Evolutionary conservation across 2,329 filamentous ascomycete genomes (phyloP), one percentile per base, ranked within the genome.

Genomic region (Acephala macrosclerotiorum): DNA sequence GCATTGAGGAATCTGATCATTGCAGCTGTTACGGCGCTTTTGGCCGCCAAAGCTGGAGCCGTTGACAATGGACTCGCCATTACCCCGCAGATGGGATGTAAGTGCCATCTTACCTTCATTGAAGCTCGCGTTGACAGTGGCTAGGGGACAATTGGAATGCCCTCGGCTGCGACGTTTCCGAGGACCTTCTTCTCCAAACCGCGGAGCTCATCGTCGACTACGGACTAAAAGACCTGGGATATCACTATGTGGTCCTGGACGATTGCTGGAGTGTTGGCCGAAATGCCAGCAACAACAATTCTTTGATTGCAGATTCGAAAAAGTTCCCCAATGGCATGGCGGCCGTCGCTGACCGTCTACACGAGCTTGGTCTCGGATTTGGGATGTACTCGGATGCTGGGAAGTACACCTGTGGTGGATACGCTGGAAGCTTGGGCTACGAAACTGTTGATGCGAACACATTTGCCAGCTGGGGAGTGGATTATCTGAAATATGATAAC

Each of bases 401-500:
- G 3, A 76, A 77, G 47, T 79, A 76, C 51, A 78, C 77, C 4
- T 80, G 79, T 66, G 78, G 73, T 2, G 73, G 74, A 29, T 81
- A 79, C 64, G 75, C 81, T 1, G 84, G 82, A 1, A 81, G 78
- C 47, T 71, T 84, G 47, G 84, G 81, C 5, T 80, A 84, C 70
- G 85, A 86, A 71, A 77, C 80, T 38, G 78, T 82, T 33, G 85
- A 88, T 73, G 85, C 85, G 0, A 74, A 82, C 18, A 79, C 81
- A 0, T 87, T 81, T 72, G 84, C 85, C 0, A 75, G 74, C 18
- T 85, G 83, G 81, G 84, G 81, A 1, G 81, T 85, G 36, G 81
- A 83, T 72, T 85, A 84, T 68, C 72, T 84, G 25, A 84, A 86
- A 72, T 86, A 86, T 69, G 84, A 87, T 74, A 87, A 87, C 71